These are phyloP conservation scores for Cercis canadensis DNA, from an alignment of 306 rosid species.

Conservation along the genomic window DNA sequence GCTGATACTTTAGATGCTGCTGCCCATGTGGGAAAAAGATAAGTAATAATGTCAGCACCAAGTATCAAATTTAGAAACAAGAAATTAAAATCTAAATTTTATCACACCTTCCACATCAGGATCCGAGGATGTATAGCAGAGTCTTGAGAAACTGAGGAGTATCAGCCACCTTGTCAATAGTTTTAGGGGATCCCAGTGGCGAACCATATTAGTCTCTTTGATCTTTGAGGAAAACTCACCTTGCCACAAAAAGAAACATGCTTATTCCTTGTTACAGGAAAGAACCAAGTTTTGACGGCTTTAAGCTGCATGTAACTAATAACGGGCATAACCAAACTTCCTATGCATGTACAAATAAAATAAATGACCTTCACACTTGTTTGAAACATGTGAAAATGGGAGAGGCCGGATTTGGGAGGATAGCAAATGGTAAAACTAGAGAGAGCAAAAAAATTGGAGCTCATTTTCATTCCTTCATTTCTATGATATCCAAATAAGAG, in stretches of 20 bases:
- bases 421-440: no score
- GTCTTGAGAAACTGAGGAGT: constrained; percentile 48
- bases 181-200: constrained; percentile 50
- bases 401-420: no score
- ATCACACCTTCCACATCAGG: constrained; percentile 86
- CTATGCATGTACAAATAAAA: not conserved
- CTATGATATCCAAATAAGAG: no score
- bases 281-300: not conserved
- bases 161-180: constrained; percentile 58
- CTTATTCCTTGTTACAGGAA: not conserved
- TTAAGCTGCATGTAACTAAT: not conserved
- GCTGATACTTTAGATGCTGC: no score
- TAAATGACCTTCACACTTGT: no score
- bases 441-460: no score
- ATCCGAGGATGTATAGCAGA: constrained; percentile 54
- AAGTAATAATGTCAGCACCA: no score
- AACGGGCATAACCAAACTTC: not conserved
- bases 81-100: constrained; percentile 6
- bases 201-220: constrained; percentile 54
- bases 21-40: not conserved
- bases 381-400: no score
- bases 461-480: no score
- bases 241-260: not conserved
- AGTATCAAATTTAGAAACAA: no score
- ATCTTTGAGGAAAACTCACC: constrained; percentile 39